Percentiles rank a stretch among this genome's conserved stretches.
Conservation (phyloP, 108 stramenopile species). For the Nitzschia palea region DNA sequence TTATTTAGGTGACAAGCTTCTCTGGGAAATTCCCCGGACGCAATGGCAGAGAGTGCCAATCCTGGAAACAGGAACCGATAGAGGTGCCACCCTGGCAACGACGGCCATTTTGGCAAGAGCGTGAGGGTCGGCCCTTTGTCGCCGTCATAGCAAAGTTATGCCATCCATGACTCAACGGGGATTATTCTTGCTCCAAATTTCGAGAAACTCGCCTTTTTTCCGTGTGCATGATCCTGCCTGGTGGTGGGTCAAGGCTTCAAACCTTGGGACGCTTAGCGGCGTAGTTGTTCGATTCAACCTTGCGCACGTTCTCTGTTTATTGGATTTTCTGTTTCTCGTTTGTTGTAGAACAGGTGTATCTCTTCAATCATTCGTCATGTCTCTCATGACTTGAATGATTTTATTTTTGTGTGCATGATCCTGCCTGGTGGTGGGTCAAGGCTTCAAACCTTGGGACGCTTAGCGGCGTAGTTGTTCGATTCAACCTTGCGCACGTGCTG, state of each 20-base stretch:
- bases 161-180: constrained; percentile 70
- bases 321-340: neutral
- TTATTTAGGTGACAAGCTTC: constrained; percentile 44
- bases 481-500: constrained; percentile 85
- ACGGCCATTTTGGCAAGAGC: constrained; percentile 52
- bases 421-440: constrained; percentile 86
- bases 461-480: constrained; percentile 90
- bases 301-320: constrained; percentile 58
- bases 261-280: constrained; percentile 84
- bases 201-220: constrained; percentile 30
- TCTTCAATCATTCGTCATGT: neutral
- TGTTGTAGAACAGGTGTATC: neutral
- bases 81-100: constrained; percentile 49
- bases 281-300: constrained; percentile 93
- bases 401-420: constrained; percentile 81
- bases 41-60: constrained; percentile 70
- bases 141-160: constrained; percentile 81
- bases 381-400: too few relatives aligned
- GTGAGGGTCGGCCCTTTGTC: constrained; percentile 30
- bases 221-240: constrained; percentile 87
- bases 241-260: constrained; percentile 89
- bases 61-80: constrained; percentile 57
- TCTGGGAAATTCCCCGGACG: constrained; percentile 87
- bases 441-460: constrained; percentile 88
- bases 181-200: constrained; percentile 40